Evolutionary conservation across 2,329 filamentous ascomycete species (phyloP).

Genomic region (Fusarium sp.): DNA sequence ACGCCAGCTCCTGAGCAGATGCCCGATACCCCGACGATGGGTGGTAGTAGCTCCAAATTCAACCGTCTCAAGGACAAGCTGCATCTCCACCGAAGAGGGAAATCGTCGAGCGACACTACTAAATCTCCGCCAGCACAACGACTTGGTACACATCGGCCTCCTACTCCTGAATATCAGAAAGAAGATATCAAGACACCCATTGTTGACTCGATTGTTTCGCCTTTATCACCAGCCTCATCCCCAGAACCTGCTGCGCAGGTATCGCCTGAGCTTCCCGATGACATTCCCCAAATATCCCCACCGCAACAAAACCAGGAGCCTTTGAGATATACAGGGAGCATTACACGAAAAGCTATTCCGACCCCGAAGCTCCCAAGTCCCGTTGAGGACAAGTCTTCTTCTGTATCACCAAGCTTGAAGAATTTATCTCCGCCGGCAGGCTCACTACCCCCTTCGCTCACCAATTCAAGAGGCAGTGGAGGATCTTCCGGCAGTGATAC

Average conservation of each 20-base stretch:
- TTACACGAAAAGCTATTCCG: conserved; percentile 47
- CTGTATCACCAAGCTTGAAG: conserved; percentile 39
- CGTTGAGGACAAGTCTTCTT: conserved; percentile 41
- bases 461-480: conserved; percentile 22
- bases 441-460: conserved; percentile 37
- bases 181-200: conserved; percentile 56
- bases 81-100: conserved; percentile 43
- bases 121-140: conserved; percentile 36
- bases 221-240: conserved; percentile 60
- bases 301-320: conserved; percentile 27
- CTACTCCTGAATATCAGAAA: conserved; percentile 63
- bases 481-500: conserved; percentile 40
- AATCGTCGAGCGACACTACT: conserved; percentile 41
- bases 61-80: conserved; percentile 49
- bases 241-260: conserved; percentile 51
- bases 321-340: conserved; percentile 23
- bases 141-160: conserved; percentile 53
- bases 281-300: conserved; percentile 26
- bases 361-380: conserved; percentile 35
- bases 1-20: conserved; percentile 27
- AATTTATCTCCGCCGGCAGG: conserved; percentile 36
- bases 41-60: conserved; percentile 50
- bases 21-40: conserved; percentile 49
- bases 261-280: conserved; percentile 55
- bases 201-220: conserved; percentile 55